These are phyloP conservation scores for Neofusicoccum sp. DNA, from an alignment of 2,329 filamentous ascomycete species.

Conservation along the genomic window DNA sequence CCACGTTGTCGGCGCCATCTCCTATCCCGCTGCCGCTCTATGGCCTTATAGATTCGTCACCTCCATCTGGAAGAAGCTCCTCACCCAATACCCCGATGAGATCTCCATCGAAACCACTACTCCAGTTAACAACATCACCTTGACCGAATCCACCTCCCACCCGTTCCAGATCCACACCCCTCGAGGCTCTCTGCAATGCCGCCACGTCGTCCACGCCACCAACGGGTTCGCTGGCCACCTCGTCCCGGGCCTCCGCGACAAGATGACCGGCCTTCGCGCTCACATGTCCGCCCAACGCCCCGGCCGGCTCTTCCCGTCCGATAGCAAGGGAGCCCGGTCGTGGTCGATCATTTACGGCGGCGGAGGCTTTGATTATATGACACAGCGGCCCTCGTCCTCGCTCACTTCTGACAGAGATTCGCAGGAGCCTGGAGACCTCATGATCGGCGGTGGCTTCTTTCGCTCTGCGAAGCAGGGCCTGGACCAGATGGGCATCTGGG, in stretches of 20 bases:
- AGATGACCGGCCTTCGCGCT: constrained; percentile 13
- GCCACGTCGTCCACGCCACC: constrained; percentile 29
- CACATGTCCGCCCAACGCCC: constrained; percentile 16
- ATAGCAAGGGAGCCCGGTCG: constrained; percentile 19
- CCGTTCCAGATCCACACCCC: constrained; percentile 13
- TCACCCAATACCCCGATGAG: not conserved
- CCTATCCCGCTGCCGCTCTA: not conserved
- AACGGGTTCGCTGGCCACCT: constrained; percentile 30
- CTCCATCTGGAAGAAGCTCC: not conserved
- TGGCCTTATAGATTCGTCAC: constrained; percentile 16
- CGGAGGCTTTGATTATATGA: constrained; percentile 14
- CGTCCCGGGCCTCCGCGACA: constrained; percentile 25
- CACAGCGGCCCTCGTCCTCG: constrained; percentile 36
- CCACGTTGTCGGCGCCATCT: constrained; percentile 10
- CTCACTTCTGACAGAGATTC: no score
- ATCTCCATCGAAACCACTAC: constrained; percentile 11
- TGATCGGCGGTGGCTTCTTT: constrained; percentile 48
- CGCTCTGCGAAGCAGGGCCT: constrained; percentile 24
- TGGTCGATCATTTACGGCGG: constrained; percentile 26
- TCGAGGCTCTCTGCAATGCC: not conserved
- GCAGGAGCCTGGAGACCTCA: constrained; percentile 42
- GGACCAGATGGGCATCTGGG: constrained; percentile 37
- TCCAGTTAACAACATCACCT: not conserved
- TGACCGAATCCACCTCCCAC: not conserved
- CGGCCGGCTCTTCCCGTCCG: not conserved